Base-by-base conservation (phyloP, 73 alveolate species). In the Stentor roeselii region DNA sequence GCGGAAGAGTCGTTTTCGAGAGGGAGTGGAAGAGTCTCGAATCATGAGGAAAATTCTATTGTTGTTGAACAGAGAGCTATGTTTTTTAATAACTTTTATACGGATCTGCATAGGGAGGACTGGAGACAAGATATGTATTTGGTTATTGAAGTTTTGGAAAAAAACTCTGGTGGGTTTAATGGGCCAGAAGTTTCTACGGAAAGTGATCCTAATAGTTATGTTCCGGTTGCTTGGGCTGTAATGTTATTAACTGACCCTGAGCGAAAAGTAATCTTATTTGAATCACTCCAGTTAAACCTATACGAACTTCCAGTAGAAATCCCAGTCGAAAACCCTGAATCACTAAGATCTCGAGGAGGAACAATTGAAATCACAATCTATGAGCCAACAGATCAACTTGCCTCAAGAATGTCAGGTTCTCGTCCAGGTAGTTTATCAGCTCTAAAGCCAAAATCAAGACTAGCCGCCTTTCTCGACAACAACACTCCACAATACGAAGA, bases 401-500 rank as follows among this genome's bases (percentile, higher is more conserved):
- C 36, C 32, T 27, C 84, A 36, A 21, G 37, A 2, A 1, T 27
- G 59, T n/a, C 80, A 21, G 41, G n/a, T 2, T 21, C 15, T 30
- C 37, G 80, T 0, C 80, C 80, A 67, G 80, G 80, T 2, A 21
- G 41, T 67, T 32, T 67, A 21, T 36, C 50, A 15, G 21, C 80
- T 14, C 34, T 67, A 21, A 67, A 67, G 42, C 80, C 84, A 27
- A 15, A 32, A 27, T 35, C 27, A 32, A 74, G 78, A 38, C 86
- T 82, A 60, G 90, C 85, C 39, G 89, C 90, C 11, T 89, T 89
- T 67, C 74, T 87, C 3, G 87, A 86, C 14, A 75, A 91, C 42
- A 75, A 82, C 67, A 86, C 85, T 85, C 76, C 92, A 15, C 83
- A 78, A 35, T 60, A 74, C 83, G 95, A 92, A 61, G 90, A 88